Conservation (phyloP, 306 rosid species). For the Vigna nakashimae region DNA sequence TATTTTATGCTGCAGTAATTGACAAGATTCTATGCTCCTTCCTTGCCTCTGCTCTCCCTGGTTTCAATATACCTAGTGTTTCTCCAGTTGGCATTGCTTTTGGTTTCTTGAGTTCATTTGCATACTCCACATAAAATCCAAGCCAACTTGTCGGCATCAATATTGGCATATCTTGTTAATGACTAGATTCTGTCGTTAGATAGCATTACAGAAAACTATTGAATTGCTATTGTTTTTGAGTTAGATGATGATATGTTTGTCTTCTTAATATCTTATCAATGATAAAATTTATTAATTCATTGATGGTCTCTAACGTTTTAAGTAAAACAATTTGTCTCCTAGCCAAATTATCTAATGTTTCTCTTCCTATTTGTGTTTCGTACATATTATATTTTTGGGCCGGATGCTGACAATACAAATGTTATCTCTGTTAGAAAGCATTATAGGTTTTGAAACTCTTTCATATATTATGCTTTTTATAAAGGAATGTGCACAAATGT, state of each 20-base stretch:
- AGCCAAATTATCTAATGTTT: not conserved
- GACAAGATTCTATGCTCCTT: not conserved
- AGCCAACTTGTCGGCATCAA: not conserved
- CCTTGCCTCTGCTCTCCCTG: not conserved
- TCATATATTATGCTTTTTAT: not conserved
- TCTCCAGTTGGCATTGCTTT: not conserved
- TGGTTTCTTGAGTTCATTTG: conserved; percentile 1
- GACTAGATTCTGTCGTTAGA: conserved; percentile 8
- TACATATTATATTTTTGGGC: not conserved
- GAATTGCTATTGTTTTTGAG: not conserved
- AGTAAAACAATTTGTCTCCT: not conserved
- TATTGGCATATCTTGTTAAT: conserved; percentile 13
- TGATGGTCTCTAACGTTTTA: not conserved
- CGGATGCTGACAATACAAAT: not conserved
- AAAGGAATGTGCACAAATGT: not conserved
- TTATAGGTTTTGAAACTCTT: not conserved
- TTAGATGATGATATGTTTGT: not conserved
- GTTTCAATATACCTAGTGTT: not conserved
- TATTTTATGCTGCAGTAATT: not conserved
- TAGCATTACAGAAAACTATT: not conserved
- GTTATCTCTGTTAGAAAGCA: not conserved
- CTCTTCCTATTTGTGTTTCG: not conserved
- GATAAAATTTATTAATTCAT: not conserved
- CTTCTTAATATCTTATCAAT: not conserved
- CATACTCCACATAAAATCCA: not conserved